Evolutionary conservation across 331 rosid genomes (phyloP), one percentile per base, ranked within the genome.

Genomic region (Dryas integrifolia): DNA sequence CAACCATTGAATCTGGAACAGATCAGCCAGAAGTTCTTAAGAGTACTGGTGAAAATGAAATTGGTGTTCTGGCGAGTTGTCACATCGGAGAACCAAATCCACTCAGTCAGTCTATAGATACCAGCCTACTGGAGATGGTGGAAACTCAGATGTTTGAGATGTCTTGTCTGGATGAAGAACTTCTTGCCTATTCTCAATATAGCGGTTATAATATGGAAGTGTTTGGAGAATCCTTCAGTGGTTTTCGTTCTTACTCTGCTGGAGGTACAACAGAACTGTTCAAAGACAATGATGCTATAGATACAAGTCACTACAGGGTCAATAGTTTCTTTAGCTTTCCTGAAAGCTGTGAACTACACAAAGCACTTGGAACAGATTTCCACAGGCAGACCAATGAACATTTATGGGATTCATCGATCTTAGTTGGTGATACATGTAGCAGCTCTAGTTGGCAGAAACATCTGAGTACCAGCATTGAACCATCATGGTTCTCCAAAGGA

Each of bases 271-370:
- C 67, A 6, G 71, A 79, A 59, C 77, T 61, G 58, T 56, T 85
- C 67, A 87, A 71, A 74, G 77, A 77, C 45, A 74, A 40, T 67
- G 61, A 57, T 67, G 73, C 60, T 14, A 10, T 65, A 58, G 72
- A 67, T 67, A 61, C 73, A 58, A 66, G 38, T 67, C 47, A 40
- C 58, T 66, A 58, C 65, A 72, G 46, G 56, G 53, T 55, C 64
- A 67, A 76, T 15, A 77, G 68, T 76, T 77, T 74, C 57, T 77
- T 78, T 67, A 76, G 74, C 59, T 83, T 86, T 73, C 88, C 89
- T 7, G 67, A 82, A 5, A 88, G 76, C 59, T 72, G 78, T 74
- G 97, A 85, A 79, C 87, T 88, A 77, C 86, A 84, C 74, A 67
- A 79, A 82, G 89, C 86, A 72, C 85, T 86, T 78, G 92, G 85